phyloP scores from a whole-genome alignment of 2,329 filamentous ascomycete genomes.

The Pseudopyrenochaeta lycopersici region DNA sequence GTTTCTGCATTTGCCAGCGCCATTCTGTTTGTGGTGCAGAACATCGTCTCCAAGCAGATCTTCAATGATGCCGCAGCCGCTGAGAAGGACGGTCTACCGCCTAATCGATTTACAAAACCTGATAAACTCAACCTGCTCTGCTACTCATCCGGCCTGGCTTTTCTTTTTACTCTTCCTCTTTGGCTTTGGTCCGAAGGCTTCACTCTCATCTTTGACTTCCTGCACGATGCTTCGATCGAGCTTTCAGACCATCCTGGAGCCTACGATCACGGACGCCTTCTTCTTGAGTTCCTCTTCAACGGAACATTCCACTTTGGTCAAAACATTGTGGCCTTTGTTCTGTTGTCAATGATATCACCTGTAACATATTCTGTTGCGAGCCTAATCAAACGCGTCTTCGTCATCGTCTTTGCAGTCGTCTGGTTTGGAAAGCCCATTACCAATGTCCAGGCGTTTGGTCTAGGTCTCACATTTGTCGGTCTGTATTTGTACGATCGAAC shows the following conservation, averaged over 20 bases:
- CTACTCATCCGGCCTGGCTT: constrained; percentile 95
- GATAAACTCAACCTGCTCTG: constrained; percentile 97
- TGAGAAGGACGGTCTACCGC: constrained; percentile 73
- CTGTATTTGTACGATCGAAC: constrained; percentile 96
- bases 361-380: constrained; percentile 97
- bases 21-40: constrained; percentile 95
- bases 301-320: constrained; percentile 96
- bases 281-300: constrained; percentile 94
- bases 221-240: constrained; percentile 81
- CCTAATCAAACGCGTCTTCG: constrained; percentile 95
- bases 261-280: constrained; percentile 67
- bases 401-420: constrained; percentile 91
- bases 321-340: constrained; percentile 91
- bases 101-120: constrained; percentile 74
- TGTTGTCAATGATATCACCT: constrained; percentile 91
- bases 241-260: constrained; percentile 80
- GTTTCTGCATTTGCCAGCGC: constrained; percentile 88
- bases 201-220: constrained; percentile 77
- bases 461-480: constrained; percentile 87
- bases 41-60: constrained; percentile 96
- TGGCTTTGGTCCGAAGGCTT: constrained; percentile 95
- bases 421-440: constrained; percentile 96
- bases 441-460: constrained; percentile 81
- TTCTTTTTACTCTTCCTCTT: constrained; percentile 85
- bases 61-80: constrained; percentile 93